A percentile compares a stretch with the other conserved stretches of the same genome.
Evolutionary conservation across 2,329 filamentous ascomycete species (phyloP).

Genomic region (Paraconiothyrium sp.): DNA sequence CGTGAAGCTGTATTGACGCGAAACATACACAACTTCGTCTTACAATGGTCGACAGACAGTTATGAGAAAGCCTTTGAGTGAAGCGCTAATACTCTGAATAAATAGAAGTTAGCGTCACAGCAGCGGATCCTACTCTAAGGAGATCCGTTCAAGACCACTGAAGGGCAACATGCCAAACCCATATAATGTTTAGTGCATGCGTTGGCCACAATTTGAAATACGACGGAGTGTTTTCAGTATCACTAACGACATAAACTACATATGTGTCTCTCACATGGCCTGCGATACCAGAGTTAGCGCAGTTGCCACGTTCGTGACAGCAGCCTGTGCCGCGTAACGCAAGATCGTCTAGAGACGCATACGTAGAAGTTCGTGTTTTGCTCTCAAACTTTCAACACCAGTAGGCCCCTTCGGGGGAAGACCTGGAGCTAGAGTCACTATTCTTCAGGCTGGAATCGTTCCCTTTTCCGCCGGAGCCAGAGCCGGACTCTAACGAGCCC

Average conservation of each 20-base stretch:
- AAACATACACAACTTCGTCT: background rate
- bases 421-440: background rate
- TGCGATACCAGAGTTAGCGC: background rate
- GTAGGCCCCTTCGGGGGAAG: background rate
- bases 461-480: background rate
- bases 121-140: background rate
- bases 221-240: background rate
- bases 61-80: background rate
- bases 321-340: background rate
- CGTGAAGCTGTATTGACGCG: background rate
- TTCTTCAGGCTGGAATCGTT: background rate
- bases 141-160: background rate
- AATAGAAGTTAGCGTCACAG: background rate
- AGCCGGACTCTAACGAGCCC: background rate
- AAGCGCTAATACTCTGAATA: background rate
- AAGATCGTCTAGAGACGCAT: background rate
- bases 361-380: background rate
- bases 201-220: background rate
- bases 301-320: background rate
- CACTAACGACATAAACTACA: background rate
- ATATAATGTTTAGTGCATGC: background rate
- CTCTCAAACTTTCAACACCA: slow-evolving; percentile 5
- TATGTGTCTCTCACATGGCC: background rate
- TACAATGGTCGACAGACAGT: background rate
- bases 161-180: background rate